phyloP scores from a whole-genome alignment of 176 grass and related monocot species.

The Echinochloa phyllopogon region DNA sequence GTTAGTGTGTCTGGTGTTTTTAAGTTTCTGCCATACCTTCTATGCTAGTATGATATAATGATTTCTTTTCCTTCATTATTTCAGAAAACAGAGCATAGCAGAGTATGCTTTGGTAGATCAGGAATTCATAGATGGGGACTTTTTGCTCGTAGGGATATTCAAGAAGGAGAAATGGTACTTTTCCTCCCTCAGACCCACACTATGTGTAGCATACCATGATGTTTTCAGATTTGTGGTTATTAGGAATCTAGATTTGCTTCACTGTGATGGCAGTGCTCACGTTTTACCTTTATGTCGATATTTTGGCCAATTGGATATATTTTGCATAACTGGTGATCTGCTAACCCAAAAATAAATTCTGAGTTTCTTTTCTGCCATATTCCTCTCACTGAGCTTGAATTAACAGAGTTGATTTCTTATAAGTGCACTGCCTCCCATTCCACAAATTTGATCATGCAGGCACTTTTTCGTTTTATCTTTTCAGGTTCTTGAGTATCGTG shows the following conservation, averaged over 20 bases:
- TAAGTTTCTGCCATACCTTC: slow-evolving; percentile 5
- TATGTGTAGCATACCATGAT: slow-evolving; percentile 2
- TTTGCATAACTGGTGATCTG: background rate
- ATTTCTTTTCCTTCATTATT: slow-evolving; percentile 38
- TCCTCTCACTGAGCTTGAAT: slow-evolving; percentile 1
- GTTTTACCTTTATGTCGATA: background rate
- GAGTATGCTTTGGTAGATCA: slow-evolving; percentile 98
- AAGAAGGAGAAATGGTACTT: slow-evolving; percentile 99
- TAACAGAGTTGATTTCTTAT: slow-evolving; percentile 19
- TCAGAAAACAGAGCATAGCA: slow-evolving; percentile 88
- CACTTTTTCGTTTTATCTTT: slow-evolving; percentile 22
- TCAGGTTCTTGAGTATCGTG: slow-evolving; percentile 94
- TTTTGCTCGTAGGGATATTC: slow-evolving; percentile 87
- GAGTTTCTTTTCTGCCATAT: background rate
- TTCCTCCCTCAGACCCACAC: background rate
- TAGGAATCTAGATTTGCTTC: slow-evolving; percentile 10
- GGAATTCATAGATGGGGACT: slow-evolving; percentile 99
- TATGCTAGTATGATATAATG: slow-evolving; percentile 27
- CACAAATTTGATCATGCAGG: slow-evolving; percentile 33
- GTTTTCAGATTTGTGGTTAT: slow-evolving; percentile 17
- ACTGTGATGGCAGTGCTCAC: slow-evolving; percentile 11
- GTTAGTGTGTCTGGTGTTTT: slow-evolving; percentile 48
- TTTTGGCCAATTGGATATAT: background rate
- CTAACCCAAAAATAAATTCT: background rate
- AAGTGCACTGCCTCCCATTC: slow-evolving; percentile 1